phyloP scores from a whole-genome alignment of 2,329 filamentous ascomycete genomes.

The Phyllosticta ampelicida region DNA sequence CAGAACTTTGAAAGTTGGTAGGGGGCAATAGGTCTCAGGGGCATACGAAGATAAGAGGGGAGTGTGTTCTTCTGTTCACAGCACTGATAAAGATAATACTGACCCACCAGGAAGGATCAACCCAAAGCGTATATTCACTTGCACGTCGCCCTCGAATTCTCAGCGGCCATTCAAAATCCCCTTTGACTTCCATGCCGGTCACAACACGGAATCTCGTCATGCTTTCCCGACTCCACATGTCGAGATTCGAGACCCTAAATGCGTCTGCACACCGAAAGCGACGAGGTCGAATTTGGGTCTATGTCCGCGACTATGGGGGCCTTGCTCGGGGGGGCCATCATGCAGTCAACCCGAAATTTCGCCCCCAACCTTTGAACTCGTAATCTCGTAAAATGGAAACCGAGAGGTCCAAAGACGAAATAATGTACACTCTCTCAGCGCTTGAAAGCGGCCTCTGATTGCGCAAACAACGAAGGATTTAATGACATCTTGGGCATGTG shows the following conservation, averaged over 20 bases:
- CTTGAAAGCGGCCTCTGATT: background rate
- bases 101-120: too few relatives aligned
- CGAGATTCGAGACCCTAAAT: background rate
- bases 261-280: background rate
- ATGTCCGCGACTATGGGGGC: background rate
- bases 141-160: too few relatives aligned
- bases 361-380: background rate
- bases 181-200: too few relatives aligned
- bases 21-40: too few relatives aligned
- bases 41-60: too few relatives aligned
- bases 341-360: background rate
- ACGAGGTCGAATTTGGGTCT: background rate
- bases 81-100: too few relatives aligned
- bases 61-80: too few relatives aligned
- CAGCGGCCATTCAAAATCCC: too few relatives aligned
- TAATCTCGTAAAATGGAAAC: background rate
- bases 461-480: background rate
- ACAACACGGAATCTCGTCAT: too few relatives aligned
- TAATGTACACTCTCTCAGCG: background rate
- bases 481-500: background rate
- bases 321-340: background rate
- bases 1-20: too few relatives aligned
- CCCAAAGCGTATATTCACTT: too few relatives aligned
- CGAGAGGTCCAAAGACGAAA: background rate
- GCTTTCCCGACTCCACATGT: background rate